Conservation (phyloP, 768 basidiomycete species). For the Mrakia gelida region DNA sequence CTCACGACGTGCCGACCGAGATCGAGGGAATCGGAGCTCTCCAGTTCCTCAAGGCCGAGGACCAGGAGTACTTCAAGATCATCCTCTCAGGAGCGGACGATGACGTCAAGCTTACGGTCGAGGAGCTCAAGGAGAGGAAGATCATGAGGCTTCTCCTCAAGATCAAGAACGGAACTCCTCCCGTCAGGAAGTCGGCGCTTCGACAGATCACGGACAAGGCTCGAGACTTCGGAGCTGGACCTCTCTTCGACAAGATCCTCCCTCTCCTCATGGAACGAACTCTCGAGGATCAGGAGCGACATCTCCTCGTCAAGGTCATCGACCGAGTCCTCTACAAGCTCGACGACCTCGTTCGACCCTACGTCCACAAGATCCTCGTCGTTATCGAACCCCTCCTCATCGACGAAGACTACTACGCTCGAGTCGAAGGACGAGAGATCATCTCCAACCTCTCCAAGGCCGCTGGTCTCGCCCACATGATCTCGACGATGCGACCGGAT, state of each 20-base stretch:
- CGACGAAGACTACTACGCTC: slow-evolving; percentile 77
- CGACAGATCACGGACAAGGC: slow-evolving; percentile 99
- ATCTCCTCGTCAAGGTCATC: slow-evolving; percentile 96
- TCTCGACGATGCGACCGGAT: slow-evolving; percentile 99
- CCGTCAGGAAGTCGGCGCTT: slow-evolving; percentile 94
- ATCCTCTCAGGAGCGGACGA: slow-evolving; percentile 55
- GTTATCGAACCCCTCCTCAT: slow-evolving; percentile 98
- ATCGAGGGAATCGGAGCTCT: slow-evolving; percentile 96
- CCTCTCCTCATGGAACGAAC: slow-evolving; percentile 82
- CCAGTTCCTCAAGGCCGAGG: slow-evolving; percentile 97
- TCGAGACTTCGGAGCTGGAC: slow-evolving; percentile 95
- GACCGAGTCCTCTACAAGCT: slow-evolving; percentile 98
- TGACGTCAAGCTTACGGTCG: slow-evolving; percentile 84
- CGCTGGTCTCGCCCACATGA: slow-evolving; percentile 99
- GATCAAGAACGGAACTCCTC: slow-evolving; percentile 99
- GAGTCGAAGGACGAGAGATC: slow-evolving; percentile 98
- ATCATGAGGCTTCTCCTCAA: slow-evolving; percentile 97
- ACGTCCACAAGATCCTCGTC: slow-evolving; percentile 98
- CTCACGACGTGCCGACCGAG: slow-evolving; percentile 79
- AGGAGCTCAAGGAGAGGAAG: slow-evolving; percentile 99
- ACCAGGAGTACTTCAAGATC: slow-evolving; percentile 96
- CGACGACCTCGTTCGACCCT: slow-evolving; percentile 96
- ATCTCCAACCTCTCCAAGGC: slow-evolving; percentile 98
- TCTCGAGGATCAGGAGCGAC: slow-evolving; percentile 96
- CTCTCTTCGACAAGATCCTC: slow-evolving; percentile 96